Base-by-base conservation (phyloP, 129 eudicot genomes). In the Flaveria brownii region DNA sequence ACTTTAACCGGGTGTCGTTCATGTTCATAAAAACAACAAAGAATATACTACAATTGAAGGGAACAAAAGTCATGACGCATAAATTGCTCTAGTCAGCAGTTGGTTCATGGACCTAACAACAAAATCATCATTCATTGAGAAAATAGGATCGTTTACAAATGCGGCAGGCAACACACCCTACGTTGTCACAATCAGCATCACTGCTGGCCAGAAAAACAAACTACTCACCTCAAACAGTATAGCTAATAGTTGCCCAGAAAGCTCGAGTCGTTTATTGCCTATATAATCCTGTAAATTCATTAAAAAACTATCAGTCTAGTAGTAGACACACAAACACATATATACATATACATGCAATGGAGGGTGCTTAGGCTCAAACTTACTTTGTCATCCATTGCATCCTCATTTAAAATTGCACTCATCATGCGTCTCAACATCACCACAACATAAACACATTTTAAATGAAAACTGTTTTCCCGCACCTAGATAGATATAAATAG, bases 361-460 rank as follows among this genome's bases (percentile, higher is more conserved):
- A 71, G 73, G 46, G 26, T 68, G 20, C 43, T 15, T 77, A 69
- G 23, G 62, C 70, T 69, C 70, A 56, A 63, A 80, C 78, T 72
- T 83, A 93, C 98, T 89, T 93, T 93, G 83, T 93, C 98, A 81
- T 93, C 98, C 87, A 93, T 81, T 18, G 97, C 89, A 82, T 90
- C 96, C 85, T 93, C 86, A 82, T 87, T 93, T 70, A 93, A 66
- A 47, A 87, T 80, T 73, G 98, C 97, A 78, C 89, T 96, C 91
- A 93, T 86, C 96, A 93, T 93, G 69, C 97, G 98, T 80, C 97
- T 87, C 82, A 93, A 15, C 97, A 93, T 93, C 70, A 93, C 96
- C 42, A 88, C 97, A 81, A 82, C 96, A 79, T 93, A 90, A 20
- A 87, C 84, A 81, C 98, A 90, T 79, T 93, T 93, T 56, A 82